phyloP scores from a whole-genome alignment of 768 basidiomycete species.

The Porpolomopsis calyptriformis region DNA sequence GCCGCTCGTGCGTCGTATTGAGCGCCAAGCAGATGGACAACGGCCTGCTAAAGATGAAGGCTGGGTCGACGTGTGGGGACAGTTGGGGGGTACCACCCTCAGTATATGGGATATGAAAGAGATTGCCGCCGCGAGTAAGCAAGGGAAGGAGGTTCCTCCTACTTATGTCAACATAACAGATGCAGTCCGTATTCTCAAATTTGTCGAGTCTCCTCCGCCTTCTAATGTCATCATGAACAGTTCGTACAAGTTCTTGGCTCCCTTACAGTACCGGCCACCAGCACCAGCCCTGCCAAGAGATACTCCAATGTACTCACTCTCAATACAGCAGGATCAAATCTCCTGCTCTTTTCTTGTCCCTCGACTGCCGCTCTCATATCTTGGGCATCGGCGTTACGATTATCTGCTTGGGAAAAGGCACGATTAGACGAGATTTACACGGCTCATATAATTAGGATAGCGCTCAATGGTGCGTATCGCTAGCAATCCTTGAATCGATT shows the following conservation, averaged over 20 bases:
- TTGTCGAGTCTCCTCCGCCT: conserved; percentile 6
- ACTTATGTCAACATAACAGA: conserved; percentile 82
- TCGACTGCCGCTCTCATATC: conserved; percentile 56
- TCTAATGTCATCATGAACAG: conserved; percentile 25
- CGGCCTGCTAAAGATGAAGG: conserved; percentile 61
- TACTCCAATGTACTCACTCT: conserved; percentile 78
- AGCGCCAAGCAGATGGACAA: conserved; percentile 69
- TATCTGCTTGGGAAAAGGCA: conserved; percentile 91
- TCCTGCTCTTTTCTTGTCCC: conserved; percentile 81
- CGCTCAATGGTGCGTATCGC: conserved; percentile 32
- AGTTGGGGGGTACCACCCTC: conserved; percentile 79
- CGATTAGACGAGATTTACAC: conserved; percentile 96
- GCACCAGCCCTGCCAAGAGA: conserved; percentile 39
- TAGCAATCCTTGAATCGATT: neutral
- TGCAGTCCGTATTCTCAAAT: conserved; percentile 45
- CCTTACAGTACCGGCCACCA: conserved; percentile 50
- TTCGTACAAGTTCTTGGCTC: conserved; percentile 73
- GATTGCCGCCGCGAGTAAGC: conserved; percentile 72
- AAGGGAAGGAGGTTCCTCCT: conserved; percentile 76
- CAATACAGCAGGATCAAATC: conserved; percentile 89
- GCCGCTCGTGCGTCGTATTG: conserved; percentile 64
- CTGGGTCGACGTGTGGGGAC: conserved; percentile 83
- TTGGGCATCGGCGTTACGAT: conserved; percentile 88
- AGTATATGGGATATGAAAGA: conserved; percentile 89
- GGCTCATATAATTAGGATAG: conserved; percentile 80